Evolutionary conservation across 345 rosid species (phyloP), one percentile per base, ranked within the genome.

Genomic region (Ricinus communis): DNA sequence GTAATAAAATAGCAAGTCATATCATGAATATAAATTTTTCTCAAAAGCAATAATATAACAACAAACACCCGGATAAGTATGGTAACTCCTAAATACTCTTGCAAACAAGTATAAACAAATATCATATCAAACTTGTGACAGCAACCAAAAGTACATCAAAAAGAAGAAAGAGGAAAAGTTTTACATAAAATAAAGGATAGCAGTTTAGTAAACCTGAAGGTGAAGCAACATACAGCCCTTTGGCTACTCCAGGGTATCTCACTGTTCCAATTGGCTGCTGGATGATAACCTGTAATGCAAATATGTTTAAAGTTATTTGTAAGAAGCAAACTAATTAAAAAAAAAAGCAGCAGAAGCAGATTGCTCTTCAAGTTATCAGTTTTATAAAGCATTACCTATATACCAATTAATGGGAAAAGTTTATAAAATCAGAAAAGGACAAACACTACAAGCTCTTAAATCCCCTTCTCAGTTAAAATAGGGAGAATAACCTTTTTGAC

Each of bases 141-240:
- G 19, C 16, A 70, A 57, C 49, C 12, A 10, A 21, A 64, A 57
- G 22, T 68, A 62, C 22, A 69, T 49, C 11, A 33, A 24, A 38
- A 40, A 40, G 36, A 10, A 40, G 36, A 66, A 18, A 62, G 31
- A 25, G 22, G 18, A 22, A 24, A 9, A 19, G 10, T 12, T 49
- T 41, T 57, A 8, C 15, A 11, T 38, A 27, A 31, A 52, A 40
- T 16, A 12, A 19, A 40, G 22, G 50, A 41, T 19, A 66, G 65
- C 19, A 33, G 31, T 71, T 55, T 50, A 65, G 52, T 45, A 21
- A 51, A 92, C 97, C 97, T 81, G 95, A 80, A 11, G 80, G 72
- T 47, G 91, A 88, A 75, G 98, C 95, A 77, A 90, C 96, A 74
- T 85, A 87, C 41, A 91, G 84, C 74, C 97, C 97, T 80, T 86